Evolutionary conservation across 805 yeast species (phyloP).

Genomic region (Isabelozyma heimii): DNA sequence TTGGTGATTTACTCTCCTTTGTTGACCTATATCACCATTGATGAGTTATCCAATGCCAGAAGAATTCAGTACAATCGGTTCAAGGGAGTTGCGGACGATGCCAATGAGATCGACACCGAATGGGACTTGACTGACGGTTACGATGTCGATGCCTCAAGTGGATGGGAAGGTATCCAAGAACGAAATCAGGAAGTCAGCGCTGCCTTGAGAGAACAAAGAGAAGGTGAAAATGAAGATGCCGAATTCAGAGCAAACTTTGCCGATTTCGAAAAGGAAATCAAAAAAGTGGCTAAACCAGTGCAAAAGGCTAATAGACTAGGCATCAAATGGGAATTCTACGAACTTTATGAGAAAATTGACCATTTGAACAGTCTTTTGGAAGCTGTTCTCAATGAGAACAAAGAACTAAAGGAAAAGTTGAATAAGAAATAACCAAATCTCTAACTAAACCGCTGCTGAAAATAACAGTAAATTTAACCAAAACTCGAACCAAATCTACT

Average conservation of each 20-base stretch:
- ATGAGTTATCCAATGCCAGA: slow-evolving; percentile 65
- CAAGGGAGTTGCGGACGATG: slow-evolving; percentile 67
- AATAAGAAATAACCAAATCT: too few relatives aligned
- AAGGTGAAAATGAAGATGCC: slow-evolving; percentile 69
- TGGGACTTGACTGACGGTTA: slow-evolving; percentile 85
- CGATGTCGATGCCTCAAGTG: slow-evolving; percentile 26
- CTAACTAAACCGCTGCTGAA: too few relatives aligned
- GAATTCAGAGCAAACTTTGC: slow-evolving; percentile 52
- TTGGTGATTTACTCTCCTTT: slow-evolving; percentile 66
- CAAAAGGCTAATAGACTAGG: slow-evolving; percentile 52
- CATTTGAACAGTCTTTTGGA: slow-evolving; percentile 40
- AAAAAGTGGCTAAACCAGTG: slow-evolving; percentile 56
- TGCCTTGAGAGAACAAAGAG: slow-evolving; percentile 47
- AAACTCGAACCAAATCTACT: too few relatives aligned
- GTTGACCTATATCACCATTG: slow-evolving; percentile 55
- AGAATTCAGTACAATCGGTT: slow-evolving; percentile 70
- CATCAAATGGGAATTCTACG: slow-evolving; percentile 63
- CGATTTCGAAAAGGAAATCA: slow-evolving; percentile 52
- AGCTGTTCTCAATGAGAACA: slow-evolving; percentile 33
- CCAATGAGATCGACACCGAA: slow-evolving; percentile 71
- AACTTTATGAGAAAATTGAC: slow-evolving; percentile 52
- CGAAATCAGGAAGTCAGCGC: slow-evolving; percentile 35
- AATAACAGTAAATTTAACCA: neutral
- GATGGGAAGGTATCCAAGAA: slow-evolving; percentile 38
- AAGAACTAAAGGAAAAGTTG: slow-evolving; percentile 18